Evolutionary conservation across 2,329 filamentous ascomycete species (phyloP).

Genomic region (Calcarisporium arbuscula): DNA sequence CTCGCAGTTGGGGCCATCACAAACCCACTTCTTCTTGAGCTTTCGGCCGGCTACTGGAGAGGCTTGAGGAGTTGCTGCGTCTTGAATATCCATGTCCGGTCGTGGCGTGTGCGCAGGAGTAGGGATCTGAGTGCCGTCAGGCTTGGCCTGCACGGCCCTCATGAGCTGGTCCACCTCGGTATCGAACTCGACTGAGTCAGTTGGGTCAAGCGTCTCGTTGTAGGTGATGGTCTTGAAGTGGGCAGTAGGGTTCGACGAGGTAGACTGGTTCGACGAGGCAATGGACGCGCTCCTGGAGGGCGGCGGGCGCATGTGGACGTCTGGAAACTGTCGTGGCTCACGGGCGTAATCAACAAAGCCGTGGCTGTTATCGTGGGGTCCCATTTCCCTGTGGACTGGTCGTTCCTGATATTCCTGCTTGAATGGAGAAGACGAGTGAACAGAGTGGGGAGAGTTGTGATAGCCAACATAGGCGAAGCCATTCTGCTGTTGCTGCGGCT

Average conservation of each 20-base stretch:
- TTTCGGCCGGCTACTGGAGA: conserved; percentile 21
- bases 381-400: conserved; percentile 13
- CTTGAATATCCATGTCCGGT: conserved; percentile 13
- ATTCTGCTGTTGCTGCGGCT: no score
- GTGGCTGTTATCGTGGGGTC: conserved; percentile 15
- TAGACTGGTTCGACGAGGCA: conserved; percentile 17
- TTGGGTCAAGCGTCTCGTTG: conserved; percentile 40
- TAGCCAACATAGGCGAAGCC: conserved; percentile 40
- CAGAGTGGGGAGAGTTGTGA: conserved; percentile 27
- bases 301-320: conserved; percentile 26
- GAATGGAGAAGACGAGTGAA: conserved; percentile 26
- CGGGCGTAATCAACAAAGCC: conserved; percentile 18
- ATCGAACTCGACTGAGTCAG: conserved; percentile 57
- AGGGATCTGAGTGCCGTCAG: conserved; percentile 19
- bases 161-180: conserved; percentile 84
- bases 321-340: conserved; percentile 21
- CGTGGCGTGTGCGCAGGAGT: conserved; percentile 16
- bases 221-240: conserved; percentile 34
- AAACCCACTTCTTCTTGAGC: conserved; percentile 60
- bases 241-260: conserved; percentile 23
- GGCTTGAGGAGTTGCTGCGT: conserved; percentile 24
- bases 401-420: conserved; percentile 27
- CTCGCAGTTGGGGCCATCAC: conserved; percentile 64
- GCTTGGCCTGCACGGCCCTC: conserved; percentile 68
- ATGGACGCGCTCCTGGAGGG: conserved; percentile 25